Base-by-base conservation (phyloP, 805 yeast genomes). In the Zygosaccharomyces pseudorouxii region DNA sequence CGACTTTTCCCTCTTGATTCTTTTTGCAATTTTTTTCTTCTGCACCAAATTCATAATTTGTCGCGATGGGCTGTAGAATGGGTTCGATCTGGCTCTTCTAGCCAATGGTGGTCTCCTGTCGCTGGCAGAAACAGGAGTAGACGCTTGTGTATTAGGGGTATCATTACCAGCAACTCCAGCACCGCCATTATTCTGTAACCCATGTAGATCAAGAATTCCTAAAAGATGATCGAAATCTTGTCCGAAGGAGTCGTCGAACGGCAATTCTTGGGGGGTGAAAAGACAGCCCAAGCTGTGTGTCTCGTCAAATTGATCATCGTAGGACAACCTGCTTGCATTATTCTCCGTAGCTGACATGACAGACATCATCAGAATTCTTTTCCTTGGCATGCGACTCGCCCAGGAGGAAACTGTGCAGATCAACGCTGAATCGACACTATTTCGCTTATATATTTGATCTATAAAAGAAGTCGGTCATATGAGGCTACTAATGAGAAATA, bases 31-130 rank as follows among this genome's bases (percentile, higher is more conserved):
- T 44, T 46, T 47, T 31, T 45, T 47, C 33, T 51, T 51, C 39
- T 48, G 46, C 14, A 55, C 54, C 46, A 55, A 47, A 23, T 55
- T 55, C 28, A 42, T 44, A 23, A 55, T 53, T 43, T 55, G 55
- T 38, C 48, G 49, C 25, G 59, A 53, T 2, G 59, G 59, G 29
- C 52, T 38, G 39, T 55, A 55, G 38, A 55, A 55, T 4, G 59
- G 59, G 33, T 55, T 55, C 18, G 57, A 53, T 38, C 47, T 53
- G 20, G 55, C 48, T 9, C 53, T 46, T 19, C 38, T 31, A 11
- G 50, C 40, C 39, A 43, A 29, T 2, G 58, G 55, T 38, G 45
- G 51, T 29, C 41, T 42, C 44, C 20, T 22, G 8, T 29, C 7
- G 30, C 20, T 18, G 10, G 11, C 20, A 9, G 19, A 4, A 5